Conservation (phyloP, 2,329 filamentous ascomycete genomes). For the Hypoxylon sp. region DNA sequence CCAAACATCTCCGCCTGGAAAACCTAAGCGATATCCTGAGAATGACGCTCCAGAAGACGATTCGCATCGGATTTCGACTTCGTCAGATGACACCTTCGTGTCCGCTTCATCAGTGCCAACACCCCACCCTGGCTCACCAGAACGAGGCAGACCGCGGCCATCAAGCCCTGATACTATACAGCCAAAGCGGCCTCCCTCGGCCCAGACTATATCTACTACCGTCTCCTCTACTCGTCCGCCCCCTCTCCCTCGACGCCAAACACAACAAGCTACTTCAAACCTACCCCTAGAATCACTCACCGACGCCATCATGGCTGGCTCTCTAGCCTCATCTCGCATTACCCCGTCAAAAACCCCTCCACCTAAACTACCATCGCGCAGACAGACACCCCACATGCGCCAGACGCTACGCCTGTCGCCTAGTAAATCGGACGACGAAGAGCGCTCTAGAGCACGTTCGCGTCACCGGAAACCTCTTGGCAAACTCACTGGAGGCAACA, state of each 20-base stretch:
- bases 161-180: constrained; percentile 39
- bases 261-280: constrained; percentile 46
- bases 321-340: constrained; percentile 74
- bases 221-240: constrained; percentile 21
- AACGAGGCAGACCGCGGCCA: constrained; percentile 40
- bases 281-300: constrained; percentile 75
- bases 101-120: constrained; percentile 57
- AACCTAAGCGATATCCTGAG: constrained; percentile 35
- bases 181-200: constrained; percentile 37
- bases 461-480: constrained; percentile 65
- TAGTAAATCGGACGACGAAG: constrained; percentile 66
- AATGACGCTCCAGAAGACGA: constrained; percentile 14
- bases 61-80: constrained; percentile 49
- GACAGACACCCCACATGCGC: constrained; percentile 68
- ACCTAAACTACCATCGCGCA: constrained; percentile 57
- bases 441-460: constrained; percentile 60
- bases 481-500: constrained; percentile 64
- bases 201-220: constrained; percentile 28
- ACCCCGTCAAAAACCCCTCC: constrained; percentile 55
- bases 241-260: constrained; percentile 31
- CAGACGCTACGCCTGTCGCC: constrained; percentile 74
- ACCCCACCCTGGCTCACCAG: constrained; percentile 49
- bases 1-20: constrained; percentile 31
- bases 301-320: constrained; percentile 80
- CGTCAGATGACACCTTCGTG: constrained; percentile 63